These are phyloP conservation scores for Lobosporangium transversale DNA, from an alignment of 192 early-diverging fungal genomes.

Conservation along the genomic window DNA sequence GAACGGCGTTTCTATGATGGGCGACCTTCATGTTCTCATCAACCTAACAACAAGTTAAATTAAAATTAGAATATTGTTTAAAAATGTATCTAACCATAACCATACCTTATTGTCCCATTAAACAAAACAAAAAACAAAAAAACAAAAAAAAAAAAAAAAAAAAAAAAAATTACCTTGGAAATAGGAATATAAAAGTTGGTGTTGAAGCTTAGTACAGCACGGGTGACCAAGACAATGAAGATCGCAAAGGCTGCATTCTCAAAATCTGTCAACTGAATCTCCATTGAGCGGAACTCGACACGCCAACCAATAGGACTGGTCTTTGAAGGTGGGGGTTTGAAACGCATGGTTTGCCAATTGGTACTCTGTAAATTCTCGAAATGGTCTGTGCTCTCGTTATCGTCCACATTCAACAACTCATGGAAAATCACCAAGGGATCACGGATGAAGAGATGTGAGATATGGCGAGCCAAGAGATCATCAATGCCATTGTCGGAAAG, in stretches of 20 bases:
- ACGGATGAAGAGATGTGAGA: slow-evolving; percentile 97
- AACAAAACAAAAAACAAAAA: slow-evolving; percentile 70
- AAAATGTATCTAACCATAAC: neutral
- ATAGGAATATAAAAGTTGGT: slow-evolving; percentile 97
- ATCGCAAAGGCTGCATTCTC: slow-evolving; percentile 97
- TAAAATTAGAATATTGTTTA: neutral
- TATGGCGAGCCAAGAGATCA: slow-evolving; percentile 87
- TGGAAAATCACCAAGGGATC: slow-evolving; percentile 96
- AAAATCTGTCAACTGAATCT: slow-evolving; percentile 95
- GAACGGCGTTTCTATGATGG: slow-evolving; percentile 84
- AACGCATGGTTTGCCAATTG: slow-evolving; percentile 99
- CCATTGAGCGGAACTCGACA: slow-evolving; percentile 97
- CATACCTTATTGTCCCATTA: too few relatives aligned
- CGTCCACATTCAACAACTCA: slow-evolving; percentile 89
- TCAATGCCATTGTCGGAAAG: slow-evolving; percentile 85
- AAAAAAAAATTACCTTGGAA: slow-evolving; percentile 71
- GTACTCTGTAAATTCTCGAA: slow-evolving; percentile 99
- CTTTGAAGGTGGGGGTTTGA: slow-evolving; percentile 94
- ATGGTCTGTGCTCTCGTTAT: slow-evolving; percentile 88
- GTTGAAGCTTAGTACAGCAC: slow-evolving; percentile 87
- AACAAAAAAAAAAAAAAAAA: slow-evolving; percentile 89
- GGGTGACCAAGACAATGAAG: slow-evolving; percentile 91
- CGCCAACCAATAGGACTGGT: slow-evolving; percentile 95
- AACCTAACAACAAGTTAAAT: slow-evolving; percentile 57
- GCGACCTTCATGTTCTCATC: slow-evolving; percentile 95